Evolutionary conservation across 768 basidiomycete species (phyloP), one percentile per base, ranked within the genome.

Genomic region (Russula olivacea): DNA sequence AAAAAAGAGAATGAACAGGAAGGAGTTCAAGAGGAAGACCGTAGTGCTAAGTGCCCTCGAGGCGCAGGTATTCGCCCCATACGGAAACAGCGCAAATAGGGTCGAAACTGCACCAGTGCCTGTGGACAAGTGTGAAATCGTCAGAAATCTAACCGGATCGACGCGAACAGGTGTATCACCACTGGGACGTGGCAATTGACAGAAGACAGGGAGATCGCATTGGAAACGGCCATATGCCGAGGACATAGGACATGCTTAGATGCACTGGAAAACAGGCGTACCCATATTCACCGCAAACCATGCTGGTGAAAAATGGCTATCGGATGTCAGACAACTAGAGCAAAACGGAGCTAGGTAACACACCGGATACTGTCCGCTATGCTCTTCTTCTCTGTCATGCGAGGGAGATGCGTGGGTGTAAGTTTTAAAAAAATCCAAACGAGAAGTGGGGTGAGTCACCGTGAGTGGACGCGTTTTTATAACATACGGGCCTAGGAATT

Each of bases 281-380:
- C 79, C 83, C 83, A 85, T 84, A 55, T 75, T 77, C 14, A 79
- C 76, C 5, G 82, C 75, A 65, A 81, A 81, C 83, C 82, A 85
- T 71, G 79, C 77, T 61, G 80, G 80, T 4, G 81, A 77, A 61
- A 84, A 84, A 69, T 83, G 76, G 32, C 81, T 79, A 56, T 1
- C 59, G 12, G 3, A 19, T 59, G 43, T 63, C 19, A 57, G 55
- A 50, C 28, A 56, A 45, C 21, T 12, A 28, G 1, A 15, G 32
- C 2, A 41, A 11, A 30, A 40, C 9, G n/a, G 7, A 28, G 5
- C 15, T 4, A 54, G 45, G 58, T 23, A 36, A 59, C 73, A 51
- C 57, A 71, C 76, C 74, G 75, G 40, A 78, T 67, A 50, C 77
- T 73, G 59, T 76, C 71, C 55, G 70, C 69, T 34, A 78, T 61